Evolutionary conservation across 2,329 filamentous ascomycete genomes (phyloP), one percentile per base, ranked within the genome.

Genomic region (Ceratocystis papillata): DNA sequence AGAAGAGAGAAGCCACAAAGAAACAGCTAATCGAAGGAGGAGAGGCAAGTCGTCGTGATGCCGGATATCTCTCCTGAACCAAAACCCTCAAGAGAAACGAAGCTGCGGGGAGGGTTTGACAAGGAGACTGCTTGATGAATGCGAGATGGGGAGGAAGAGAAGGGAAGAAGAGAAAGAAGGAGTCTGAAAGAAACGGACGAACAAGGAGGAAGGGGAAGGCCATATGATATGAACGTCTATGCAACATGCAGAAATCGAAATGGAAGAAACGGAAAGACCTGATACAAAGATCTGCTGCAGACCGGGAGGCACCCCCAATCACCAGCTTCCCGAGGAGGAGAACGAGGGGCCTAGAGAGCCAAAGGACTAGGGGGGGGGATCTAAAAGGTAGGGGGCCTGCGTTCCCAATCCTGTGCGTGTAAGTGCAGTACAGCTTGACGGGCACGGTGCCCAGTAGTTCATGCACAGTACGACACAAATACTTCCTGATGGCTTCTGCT

Each of bases 1-100:
- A 46, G 46, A 28, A 46, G 46, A 30, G 48, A 66, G 62, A 20
- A 33, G 50, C 55, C 17, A 55, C 22, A n/a, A 59, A 50, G 20
- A 46, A 48, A 10, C 8, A 22, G n/a, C 22, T 25, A 50, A 64
- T 57, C 28, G 41, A 44, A 6, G 28, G 44, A 25, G 62, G 46
- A 28, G 33, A 62, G 37, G 17, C 33, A 62, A 57, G 62, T 61
- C 44, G 64, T 53, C 12, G 48, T 53, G 66, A 67, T 67, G 63
- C 60, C 63, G 63, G 60, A 67, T 67, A 63, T 67, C 50, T 67
- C 63, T 63, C 66, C 62, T 48, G 20, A n/a, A 28, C 66, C 59
- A 63, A 50, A 65, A 65, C 55, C 63, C 64, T 62, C 22, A 48
- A 44, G 55, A 50, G 53, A 65, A 44, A 28, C 15, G 25, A 64